phyloP scores from a whole-genome alignment of 352 stramenopile genomes.

The Globisporangium rhizosaccharum region DNA sequence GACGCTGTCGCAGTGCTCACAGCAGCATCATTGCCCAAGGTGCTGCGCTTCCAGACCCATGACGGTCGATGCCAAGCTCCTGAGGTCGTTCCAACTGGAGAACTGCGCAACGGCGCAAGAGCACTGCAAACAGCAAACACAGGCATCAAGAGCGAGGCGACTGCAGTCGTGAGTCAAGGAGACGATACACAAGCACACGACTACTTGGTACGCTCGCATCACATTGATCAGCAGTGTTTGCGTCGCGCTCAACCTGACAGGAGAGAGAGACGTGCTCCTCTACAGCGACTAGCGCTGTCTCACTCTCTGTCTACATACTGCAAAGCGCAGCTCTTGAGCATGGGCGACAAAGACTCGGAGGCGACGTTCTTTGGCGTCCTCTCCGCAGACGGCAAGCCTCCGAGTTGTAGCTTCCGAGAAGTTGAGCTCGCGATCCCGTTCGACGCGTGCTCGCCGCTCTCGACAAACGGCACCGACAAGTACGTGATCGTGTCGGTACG shows the following conservation, averaged over 20 bases:
- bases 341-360: conserved; percentile 36
- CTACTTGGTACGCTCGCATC: not conserved
- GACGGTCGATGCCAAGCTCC: conserved; percentile 30
- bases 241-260: not conserved
- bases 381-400: conserved; percentile 45
- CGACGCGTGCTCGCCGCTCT: conserved; percentile 46
- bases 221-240: too few species aligned
- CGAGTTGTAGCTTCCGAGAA: conserved; percentile 48
- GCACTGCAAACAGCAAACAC: too few species aligned
- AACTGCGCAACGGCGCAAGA: not conserved
- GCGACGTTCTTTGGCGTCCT: conserved; percentile 47
- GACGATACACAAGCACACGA: not conserved
- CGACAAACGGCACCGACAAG: conserved; percentile 34
- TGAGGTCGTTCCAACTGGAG: not conserved
- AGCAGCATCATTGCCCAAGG: conserved; percentile 34
- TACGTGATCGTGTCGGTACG: conserved; percentile 60
- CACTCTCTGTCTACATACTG: not conserved
- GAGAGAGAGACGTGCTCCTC: too few species aligned
- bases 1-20: conserved; percentile 36
- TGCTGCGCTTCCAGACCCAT: conserved; percentile 51
- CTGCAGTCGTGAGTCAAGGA: not conserved
- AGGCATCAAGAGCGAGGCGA: not conserved
- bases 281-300: not conserved
- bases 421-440: conserved; percentile 46
- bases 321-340: conserved; percentile 31